Conservation (phyloP, 2,329 filamentous ascomycete species). For the Pyrenochaeta sp. region DNA sequence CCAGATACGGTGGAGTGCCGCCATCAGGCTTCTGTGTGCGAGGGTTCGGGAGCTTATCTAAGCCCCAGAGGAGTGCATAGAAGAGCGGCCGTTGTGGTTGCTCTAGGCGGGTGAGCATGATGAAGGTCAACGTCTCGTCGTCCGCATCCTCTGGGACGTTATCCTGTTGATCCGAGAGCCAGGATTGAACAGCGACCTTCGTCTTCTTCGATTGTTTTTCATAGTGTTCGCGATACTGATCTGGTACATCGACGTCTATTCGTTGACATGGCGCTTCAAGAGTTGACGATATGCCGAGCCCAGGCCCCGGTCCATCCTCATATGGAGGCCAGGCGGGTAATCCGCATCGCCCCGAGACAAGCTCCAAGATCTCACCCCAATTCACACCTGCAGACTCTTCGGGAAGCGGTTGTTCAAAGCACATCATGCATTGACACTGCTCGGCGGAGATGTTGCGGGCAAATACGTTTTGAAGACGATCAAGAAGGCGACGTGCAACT, state of each 20-base stretch:
- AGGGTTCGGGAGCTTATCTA: constrained; percentile 59
- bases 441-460: constrained; percentile 88
- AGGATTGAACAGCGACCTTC: constrained; percentile 87
- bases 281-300: constrained; percentile 63
- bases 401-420: constrained; percentile 60
- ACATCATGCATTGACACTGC: constrained; percentile 87
- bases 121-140: constrained; percentile 92
- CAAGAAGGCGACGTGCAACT: constrained; percentile 86
- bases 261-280: constrained; percentile 71
- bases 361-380: constrained; percentile 95
- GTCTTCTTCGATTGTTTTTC: constrained; percentile 92
- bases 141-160: constrained; percentile 87
- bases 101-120: constrained; percentile 87
- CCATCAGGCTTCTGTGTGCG: constrained; percentile 72
- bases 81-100: constrained; percentile 80
- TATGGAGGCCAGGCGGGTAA: constrained; percentile 91
- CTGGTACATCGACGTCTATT: constrained; percentile 91
- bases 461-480: constrained; percentile 93
- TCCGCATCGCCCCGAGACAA: constrained; percentile 87
- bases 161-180: constrained; percentile 83
- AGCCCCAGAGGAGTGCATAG: constrained; percentile 76
- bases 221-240: constrained; percentile 92
- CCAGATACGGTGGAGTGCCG: constrained; percentile 74
- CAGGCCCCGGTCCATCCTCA: constrained; percentile 61
- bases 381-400: constrained; percentile 73